Base-by-base conservation (phyloP, 768 basidiomycete genomes). In the Amanita rimosa region DNA sequence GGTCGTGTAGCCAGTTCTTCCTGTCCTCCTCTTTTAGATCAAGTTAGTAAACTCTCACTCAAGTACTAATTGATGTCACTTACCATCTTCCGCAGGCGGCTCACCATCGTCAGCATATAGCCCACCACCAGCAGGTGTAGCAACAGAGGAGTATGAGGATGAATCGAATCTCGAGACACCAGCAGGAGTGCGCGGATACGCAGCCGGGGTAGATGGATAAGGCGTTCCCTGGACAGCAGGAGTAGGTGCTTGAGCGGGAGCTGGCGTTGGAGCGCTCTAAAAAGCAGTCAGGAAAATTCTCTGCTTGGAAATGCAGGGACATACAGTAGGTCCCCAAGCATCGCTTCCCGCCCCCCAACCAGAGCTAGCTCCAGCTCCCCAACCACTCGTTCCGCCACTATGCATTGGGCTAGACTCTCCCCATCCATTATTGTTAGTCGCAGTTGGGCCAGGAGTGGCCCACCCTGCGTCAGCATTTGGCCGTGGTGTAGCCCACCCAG, bases 261-360 rank as follows among this genome's bases (percentile, higher is more conserved):
- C 72, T 14, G 78, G 78, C 14, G 78, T 79, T 4, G 77, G 75
- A 4, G 76, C 75, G 43, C 72, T 67, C 69, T 73, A 45, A 35
- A 44, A 35, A 8, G 45, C 38, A 51, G 13, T 52, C 22, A 43
- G 43, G 49, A 45, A 40, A 22, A 38, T 24, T 21, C 24, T 3
- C 31, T 13, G 36, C 24, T 24, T n/a, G 36, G 10, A 43, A 44
- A 46, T 51, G 33, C 55, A 60, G n/a, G n/a, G 52, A 57, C 66
- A 58, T 62, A 66, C 66, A 42, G 22, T 29, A 33, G 48, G 52
- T 55, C 53, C 60, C 56, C 58, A 63, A 21, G 62, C 62, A 42
- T 57, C 61, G 34, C 62, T 50, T 39, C 49, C 58, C 36, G 57
- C 56, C 36, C 62, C 62, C 58, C 67, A 69, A 24, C 54, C 54